Base-by-base conservation (phyloP, 2,329 filamentous ascomycete genomes). In the Pestalotiopsis sp. region DNA sequence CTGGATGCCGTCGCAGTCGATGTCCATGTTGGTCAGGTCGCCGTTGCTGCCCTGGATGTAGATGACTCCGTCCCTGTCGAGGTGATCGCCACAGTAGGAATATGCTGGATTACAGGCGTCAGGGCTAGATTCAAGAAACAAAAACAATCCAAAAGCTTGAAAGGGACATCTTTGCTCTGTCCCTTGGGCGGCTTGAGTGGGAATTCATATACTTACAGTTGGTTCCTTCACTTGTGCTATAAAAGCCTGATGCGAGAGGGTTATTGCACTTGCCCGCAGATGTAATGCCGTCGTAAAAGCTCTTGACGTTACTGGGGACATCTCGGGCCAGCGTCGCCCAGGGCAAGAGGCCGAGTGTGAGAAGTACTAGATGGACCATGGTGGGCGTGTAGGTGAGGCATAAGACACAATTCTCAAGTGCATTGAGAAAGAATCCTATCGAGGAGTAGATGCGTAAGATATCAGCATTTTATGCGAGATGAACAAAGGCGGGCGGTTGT, bases 21-120 rank as follows among this genome's bases (percentile, higher is more conserved):
- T 80, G 69, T 89, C 87, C 83, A 89, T 87, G 75, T 89, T 84
- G 4, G 81, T 82, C 58, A 88, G 79, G 25, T 81, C 75, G 4
- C 79, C 78, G 11, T 76, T 73, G 0, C 73, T 75, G 7, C 83
- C 83, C 60, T 82, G 80, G 57, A 87, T 74, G 75, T 83, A 87
- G 69, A 88, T 79, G 25, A 82, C 75, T 38, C 78, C 77, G n/a
- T 72, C 64, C n/a, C 75, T 69, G 12, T 69, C n/a, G 4, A 80
- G 72, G 67, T 81, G 79, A 72, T 85, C 83, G 38, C 80, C 82
- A 72, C 84, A 86, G 76, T 86, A 86, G 13, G 76, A 75, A 64
- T 72, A 78, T 12, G 71, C 74, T 76, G 57, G n/a, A 23, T 59
- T 23, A 23, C 23, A 23, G 23, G 23, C 23, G 23, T 23, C 23